Evolutionary conservation across 495 filamentous ascomycete species (phyloP).

Genomic region (Neurospora sp.): DNA sequence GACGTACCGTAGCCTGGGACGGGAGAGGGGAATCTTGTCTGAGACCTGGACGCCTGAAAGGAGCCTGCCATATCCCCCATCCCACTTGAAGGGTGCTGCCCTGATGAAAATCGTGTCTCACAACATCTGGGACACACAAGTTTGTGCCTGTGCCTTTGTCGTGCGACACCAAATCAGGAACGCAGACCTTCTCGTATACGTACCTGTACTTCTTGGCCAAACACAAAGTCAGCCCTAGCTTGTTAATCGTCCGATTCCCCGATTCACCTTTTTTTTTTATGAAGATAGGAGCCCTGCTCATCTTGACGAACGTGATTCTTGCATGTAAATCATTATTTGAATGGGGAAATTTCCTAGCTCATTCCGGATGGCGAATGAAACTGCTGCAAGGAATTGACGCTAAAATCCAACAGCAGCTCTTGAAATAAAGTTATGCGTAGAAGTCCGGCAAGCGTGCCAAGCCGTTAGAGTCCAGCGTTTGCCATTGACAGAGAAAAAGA

Average conservation of each 20-base stretch:
- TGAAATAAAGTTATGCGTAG: not conserved
- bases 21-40: not conserved
- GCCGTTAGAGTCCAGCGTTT: not conserved
- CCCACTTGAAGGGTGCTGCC: not conserved
- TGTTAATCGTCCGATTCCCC: not conserved
- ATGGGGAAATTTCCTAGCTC: not conserved
- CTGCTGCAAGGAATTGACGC: not conserved
- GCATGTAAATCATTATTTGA: not conserved
- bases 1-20: not conserved
- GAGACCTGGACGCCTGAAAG: not conserved
- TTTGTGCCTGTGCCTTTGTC: not conserved
- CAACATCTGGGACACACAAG: not conserved
- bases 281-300: not conserved
- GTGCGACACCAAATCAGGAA: not conserved
- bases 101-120: not conserved
- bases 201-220: not conserved
- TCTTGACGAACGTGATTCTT: not conserved
- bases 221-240: not conserved
- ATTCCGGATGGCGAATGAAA: not conserved
- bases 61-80: not conserved
- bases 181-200: not conserved
- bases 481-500: not conserved
- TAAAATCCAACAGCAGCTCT: not conserved
- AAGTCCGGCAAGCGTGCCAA: not conserved
- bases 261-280: not conserved